Percentiles rank a stretch among this genome's conserved stretches.
These are phyloP conservation scores for Knoxdaviesia capensis DNA, from an alignment of 2,329 filamentous ascomycete species.

Conservation along the genomic window DNA sequence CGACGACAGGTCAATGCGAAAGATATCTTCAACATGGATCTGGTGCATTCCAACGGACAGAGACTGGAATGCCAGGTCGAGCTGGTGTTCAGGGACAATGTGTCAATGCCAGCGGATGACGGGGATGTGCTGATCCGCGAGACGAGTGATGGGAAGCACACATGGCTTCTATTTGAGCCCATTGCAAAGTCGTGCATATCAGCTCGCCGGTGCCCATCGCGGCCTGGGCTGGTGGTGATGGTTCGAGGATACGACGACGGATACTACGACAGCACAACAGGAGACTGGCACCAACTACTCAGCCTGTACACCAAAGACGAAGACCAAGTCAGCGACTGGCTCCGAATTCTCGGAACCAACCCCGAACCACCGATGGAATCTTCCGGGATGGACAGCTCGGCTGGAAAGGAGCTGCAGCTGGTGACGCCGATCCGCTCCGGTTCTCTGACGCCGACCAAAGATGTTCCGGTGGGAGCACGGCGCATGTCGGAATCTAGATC, in stretches of 20 bases:
- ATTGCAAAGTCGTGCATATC: conserved; percentile 56
- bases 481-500: too few species aligned
- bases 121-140: conserved; percentile 90
- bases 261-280: conserved; percentile 20
- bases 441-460: too few species aligned
- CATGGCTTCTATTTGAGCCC: conserved; percentile 82
- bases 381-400: too few species aligned
- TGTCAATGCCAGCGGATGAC: conserved; percentile 39
- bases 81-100: conserved; percentile 65
- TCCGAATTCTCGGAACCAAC: conserved; percentile 47
- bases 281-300: conserved; percentile 66
- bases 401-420: too few species aligned
- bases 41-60: conserved; percentile 79
- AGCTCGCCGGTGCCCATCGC: conserved; percentile 51
- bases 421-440: too few species aligned
- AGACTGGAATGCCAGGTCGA: conserved; percentile 78
- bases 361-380: conserved; percentile 25
- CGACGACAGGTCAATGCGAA: conserved; percentile 69
- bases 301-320: conserved; percentile 37
- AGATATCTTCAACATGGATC: conserved; percentile 71
- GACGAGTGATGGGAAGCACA: conserved; percentile 50
- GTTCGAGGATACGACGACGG: conserved; percentile 38
- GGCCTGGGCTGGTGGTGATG: conserved; percentile 68
- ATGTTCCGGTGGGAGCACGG: too few species aligned
- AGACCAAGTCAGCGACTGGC: conserved; percentile 66